These are phyloP conservation scores for Ilex paraguariensis DNA, from an alignment of 305 asterid species.

Conservation along the genomic window DNA sequence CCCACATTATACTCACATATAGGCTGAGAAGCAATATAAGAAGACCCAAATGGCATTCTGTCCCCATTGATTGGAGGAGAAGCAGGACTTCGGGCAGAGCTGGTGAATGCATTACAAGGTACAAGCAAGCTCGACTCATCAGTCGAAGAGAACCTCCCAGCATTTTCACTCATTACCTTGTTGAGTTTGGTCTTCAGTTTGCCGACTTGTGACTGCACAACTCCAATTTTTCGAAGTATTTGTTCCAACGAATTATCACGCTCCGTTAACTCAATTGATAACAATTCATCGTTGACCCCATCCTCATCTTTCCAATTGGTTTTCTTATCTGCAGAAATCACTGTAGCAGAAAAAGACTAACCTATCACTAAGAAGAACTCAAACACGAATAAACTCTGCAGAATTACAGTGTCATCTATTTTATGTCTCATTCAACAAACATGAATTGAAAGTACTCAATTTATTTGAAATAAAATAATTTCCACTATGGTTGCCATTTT, in stretches of 20 bases:
- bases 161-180: conserved; percentile 42
- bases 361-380: too few relatives aligned
- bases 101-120: conserved; percentile 19
- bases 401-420: not conserved
- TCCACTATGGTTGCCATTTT: too few relatives aligned
- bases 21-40: conserved; percentile 43
- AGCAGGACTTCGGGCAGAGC: conserved; percentile 24
- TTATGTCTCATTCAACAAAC: not conserved
- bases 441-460: not conserved
- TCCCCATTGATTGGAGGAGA: conserved; percentile 41
- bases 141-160: conserved; percentile 28
- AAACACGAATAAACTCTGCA: too few relatives aligned
- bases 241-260: conserved; percentile 36
- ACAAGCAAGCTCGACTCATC: conserved; percentile 27
- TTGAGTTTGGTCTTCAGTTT: conserved; percentile 40
- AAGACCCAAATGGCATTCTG: conserved; percentile 34
- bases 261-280: conserved; percentile 30
- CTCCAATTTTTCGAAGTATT: conserved; percentile 40
- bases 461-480: too few relatives aligned
- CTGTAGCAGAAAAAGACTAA: conserved; percentile 6
- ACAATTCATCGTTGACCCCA: conserved; percentile 32
- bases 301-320: conserved; percentile 26
- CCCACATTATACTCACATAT: conserved; percentile 31
- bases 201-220: conserved; percentile 38
- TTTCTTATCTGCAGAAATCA: conserved; percentile 29